These are phyloP conservation scores for Mortierella sp. DNA, from an alignment of 371 early-diverging fungal genomes.

Conservation along the genomic window DNA sequence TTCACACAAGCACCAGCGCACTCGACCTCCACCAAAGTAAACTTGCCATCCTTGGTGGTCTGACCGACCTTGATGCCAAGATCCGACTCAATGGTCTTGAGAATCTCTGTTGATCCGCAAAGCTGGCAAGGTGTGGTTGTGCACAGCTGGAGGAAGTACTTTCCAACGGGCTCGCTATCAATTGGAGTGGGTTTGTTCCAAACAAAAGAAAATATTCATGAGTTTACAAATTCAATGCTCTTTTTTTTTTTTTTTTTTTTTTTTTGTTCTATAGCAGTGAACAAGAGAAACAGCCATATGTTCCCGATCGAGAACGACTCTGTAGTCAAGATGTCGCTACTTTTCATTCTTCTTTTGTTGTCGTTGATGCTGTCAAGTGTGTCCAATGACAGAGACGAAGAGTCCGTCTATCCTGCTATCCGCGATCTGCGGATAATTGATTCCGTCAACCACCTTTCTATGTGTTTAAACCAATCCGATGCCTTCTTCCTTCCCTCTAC, in stretches of 20 bases:
- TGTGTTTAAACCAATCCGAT: no score
- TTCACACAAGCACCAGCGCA: constrained; percentile 99
- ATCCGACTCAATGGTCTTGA: constrained; percentile 86
- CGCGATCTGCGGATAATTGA: no score
- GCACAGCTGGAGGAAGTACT: constrained; percentile 97
- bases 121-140: constrained; percentile 98
- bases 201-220: constrained; percentile 1
- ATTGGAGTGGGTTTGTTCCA: neutral
- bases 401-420: no score
- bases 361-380: no score
- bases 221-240: neutral
- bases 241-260: no score
- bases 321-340: no score
- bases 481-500: no score
- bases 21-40: constrained; percentile 98
- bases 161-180: constrained; percentile 92
- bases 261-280: no score
- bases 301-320: neutral
- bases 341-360: no score
- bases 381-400: no score
- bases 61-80: constrained; percentile 93
- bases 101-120: constrained; percentile 91
- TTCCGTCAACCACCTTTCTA: no score
- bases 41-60: constrained; percentile 93
- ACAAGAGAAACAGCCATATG: neutral